phyloP scores from a whole-genome alignment of 192 early-diverging fungal genomes.

The Ramicandelaber brevisporus region DNA sequence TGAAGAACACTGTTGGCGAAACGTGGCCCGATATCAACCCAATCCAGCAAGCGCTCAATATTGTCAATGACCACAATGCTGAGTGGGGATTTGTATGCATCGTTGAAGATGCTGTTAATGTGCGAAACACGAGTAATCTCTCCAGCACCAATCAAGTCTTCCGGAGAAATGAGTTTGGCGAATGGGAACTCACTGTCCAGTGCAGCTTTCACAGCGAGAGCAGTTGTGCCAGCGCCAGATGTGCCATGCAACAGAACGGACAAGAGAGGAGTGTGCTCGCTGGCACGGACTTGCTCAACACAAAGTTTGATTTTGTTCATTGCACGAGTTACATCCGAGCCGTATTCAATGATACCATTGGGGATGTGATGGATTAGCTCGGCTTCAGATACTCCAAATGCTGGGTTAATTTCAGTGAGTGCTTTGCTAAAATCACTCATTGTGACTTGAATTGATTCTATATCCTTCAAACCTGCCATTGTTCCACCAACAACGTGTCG shows the following conservation, averaged over 20 bases:
- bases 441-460: conserved; percentile 68
- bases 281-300: conserved; percentile 50
- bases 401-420: conserved; percentile 75
- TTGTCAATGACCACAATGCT: conserved; percentile 87
- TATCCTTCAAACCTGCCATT: conserved; percentile 56
- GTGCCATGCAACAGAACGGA: conserved; percentile 72
- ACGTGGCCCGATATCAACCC: conserved; percentile 80
- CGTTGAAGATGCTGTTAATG: conserved; percentile 89
- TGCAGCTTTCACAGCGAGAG: conserved; percentile 85
- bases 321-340: conserved; percentile 26
- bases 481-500: conserved; percentile 87
- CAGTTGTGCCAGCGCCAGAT: conserved; percentile 76
- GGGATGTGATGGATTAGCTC: conserved; percentile 65
- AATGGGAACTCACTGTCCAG: conserved; percentile 81
- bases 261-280: conserved; percentile 68
- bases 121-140: conserved; percentile 60
- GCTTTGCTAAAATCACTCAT: conserved; percentile 69
- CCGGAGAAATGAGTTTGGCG: conserved; percentile 90
- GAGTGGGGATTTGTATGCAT: conserved; percentile 86
- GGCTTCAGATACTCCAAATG: conserved; percentile 81
- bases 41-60: conserved; percentile 84
- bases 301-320: conserved; percentile 26
- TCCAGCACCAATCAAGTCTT: conserved; percentile 75
- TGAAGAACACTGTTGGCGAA: conserved; percentile 88
- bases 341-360: conserved; percentile 71